Percentiles rank a stretch among this genome's conserved stretches.
These are phyloP conservation scores for Malassezia obtusa DNA, from an alignment of 1,284 basidiomycete species.

Conservation along the genomic window DNA sequence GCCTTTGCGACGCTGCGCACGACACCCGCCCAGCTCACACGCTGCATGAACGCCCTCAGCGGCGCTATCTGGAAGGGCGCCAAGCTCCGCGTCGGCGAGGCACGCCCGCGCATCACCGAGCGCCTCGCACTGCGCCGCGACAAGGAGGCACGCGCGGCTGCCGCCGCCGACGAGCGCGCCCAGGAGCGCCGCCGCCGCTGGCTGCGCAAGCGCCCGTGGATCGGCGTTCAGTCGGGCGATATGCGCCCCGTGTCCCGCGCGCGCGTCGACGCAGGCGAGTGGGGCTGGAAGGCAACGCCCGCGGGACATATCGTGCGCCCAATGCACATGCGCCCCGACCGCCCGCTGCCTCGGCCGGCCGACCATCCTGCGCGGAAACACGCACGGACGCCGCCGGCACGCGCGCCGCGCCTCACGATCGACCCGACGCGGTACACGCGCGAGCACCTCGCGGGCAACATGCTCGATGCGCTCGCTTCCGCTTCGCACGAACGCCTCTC, in stretches of 20 bases:
- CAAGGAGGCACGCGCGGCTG: conserved; percentile 13
- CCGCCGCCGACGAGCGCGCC: background rate
- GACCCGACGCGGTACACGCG: conserved; percentile 40
- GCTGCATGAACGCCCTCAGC: conserved; percentile 26
- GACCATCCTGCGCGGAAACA: conserved; percentile 2
- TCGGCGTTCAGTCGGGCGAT: conserved; percentile 22
- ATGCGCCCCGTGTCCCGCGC: conserved; percentile 24
- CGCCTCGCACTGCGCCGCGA: conserved; percentile 9
- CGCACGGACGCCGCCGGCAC: conserved; percentile 16
- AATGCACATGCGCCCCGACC: conserved; percentile 34
- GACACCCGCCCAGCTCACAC: conserved; percentile 21
- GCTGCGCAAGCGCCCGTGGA: conserved; percentile 22
- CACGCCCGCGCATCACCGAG: conserved; percentile 18
- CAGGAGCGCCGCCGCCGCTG: conserved; percentile 12
- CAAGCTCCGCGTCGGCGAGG: conserved; percentile 35
- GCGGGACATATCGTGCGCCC: conserved; percentile 38
- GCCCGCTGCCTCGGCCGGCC: conserved; percentile 22
- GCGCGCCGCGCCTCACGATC: conserved; percentile 31
- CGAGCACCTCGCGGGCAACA: conserved; percentile 26
- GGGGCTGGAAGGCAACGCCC: conserved; percentile 44
- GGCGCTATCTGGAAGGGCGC: conserved; percentile 42
- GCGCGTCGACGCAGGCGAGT: conserved; percentile 26
- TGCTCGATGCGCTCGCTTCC: conserved; percentile 23
- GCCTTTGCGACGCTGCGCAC: conserved; percentile 32
- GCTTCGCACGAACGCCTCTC: background rate